Base-by-base conservation (phyloP, 75 land plant genomes). In the Adiantum capillusveneris region DNA sequence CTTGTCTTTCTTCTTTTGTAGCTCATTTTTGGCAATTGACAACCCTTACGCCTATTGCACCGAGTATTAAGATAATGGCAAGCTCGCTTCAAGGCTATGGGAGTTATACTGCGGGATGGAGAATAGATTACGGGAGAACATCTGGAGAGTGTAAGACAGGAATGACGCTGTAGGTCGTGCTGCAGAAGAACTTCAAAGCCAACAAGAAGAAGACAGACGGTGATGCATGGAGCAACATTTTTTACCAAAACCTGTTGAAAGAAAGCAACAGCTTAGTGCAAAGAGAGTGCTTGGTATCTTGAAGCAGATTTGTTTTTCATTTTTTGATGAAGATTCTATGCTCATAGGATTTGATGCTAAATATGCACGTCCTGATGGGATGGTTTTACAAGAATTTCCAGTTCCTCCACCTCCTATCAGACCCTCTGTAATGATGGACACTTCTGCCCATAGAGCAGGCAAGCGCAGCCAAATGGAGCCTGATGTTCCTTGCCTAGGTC, bases 321-420 rank as follows among this genome's bases (percentile, higher is more conserved):
- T n/a, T n/a, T n/a, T n/a, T 44, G 97, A 95, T 60, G 97, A 87
- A 34, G 97, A 95, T 42, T 87, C 88, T 63, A 16, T 56, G 29
- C 29, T 90, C 49, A 49, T 95, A 43, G 99, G 99, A 20, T 63
- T 95, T 44, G 76, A 95, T 37, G 92, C 97, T 14, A 87, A 84
- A 64, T 90, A 78, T 81, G 97, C 99, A 17, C 86, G 99, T 44
- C 99, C 99, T 17, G 99, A 95, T 65, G 90, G 99, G 99, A 87
- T 95, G 99, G 93, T 95, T 60, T 66, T 95, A 25, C 97, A 95
- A 73, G 99, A 85, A 13, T 83, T 95, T 53, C 99, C 97, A 6
- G 77, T 95, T 65, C 99, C 99, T 60, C 99, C 99, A 12, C 97
- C 97, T 54, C 86, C 99, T 16, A 97, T 90, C 25, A 78, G 99